Base-by-base conservation (phyloP, 1,284 basidiomycete species). In the Austroboletus niveus region DNA sequence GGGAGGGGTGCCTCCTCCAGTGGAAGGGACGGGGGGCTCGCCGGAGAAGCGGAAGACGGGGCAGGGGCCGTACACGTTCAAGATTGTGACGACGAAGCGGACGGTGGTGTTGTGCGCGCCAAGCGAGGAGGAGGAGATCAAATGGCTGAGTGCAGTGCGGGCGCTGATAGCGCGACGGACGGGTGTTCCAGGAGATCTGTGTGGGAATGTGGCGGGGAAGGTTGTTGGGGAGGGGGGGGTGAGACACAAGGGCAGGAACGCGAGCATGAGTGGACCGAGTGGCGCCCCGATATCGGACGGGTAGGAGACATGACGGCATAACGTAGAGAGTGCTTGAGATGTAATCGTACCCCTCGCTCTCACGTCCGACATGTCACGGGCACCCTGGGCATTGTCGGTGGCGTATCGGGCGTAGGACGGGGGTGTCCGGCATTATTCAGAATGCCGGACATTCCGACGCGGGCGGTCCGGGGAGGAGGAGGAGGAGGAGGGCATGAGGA, bases 81-180 rank as follows among this genome's bases (percentile, higher is more conserved):
- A 97, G 73, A 89, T 99, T 55, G 90, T 99, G 60, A 98, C 94
- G 31, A 94, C 94, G 53, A 95, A 96, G 70, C 82, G 94, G 51
- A 88, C 90, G 22, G 79, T 93, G 56, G 72, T 98, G 52, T 77
- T 98, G 20, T 98, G 94, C 63, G 97, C 96, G 10, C 96, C 97
- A 4, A 89, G 82, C 51, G 97, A 99, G 70, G 97, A 98, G 62
- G 96, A 99, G 62, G 97, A 99, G 74, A 97, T 99, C 71, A 92
- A 91, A 69, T 99, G 97, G 97, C 76, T 99, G 40, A 93, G 93
- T 42, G 94, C 95, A 9, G 82, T 99, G 43, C 86, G 93, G 49
- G 94, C 94, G 57, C 77, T 98, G 61, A 86, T 98, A 58, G 87
- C 87, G 12, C 76, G 89, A 52, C 74, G 89, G 63, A 77, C 79